Evolutionary conservation across 2,329 filamentous ascomycete genomes (phyloP).

Genomic region (Claviceps arundinis): DNA sequence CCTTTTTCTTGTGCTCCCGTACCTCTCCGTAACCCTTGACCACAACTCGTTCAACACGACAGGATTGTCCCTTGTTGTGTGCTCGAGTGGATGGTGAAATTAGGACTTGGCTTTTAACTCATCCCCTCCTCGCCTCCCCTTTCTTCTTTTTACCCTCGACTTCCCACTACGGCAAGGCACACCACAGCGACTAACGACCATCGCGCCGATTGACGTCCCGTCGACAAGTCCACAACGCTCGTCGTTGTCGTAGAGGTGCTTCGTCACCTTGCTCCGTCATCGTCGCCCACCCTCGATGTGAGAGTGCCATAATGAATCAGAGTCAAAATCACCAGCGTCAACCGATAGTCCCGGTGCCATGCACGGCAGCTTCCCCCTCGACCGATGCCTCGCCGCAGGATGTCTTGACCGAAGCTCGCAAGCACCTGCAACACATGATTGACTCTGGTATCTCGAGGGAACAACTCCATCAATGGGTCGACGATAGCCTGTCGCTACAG

Average conservation of each 20-base stretch:
- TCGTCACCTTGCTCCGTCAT: slow-evolving; percentile 8
- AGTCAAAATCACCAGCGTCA: slow-evolving; percentile 16
- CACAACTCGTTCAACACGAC: slow-evolving; percentile 3
- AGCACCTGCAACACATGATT: slow-evolving; percentile 32
- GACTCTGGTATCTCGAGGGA: slow-evolving; percentile 32
- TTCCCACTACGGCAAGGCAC: slow-evolving; percentile 4
- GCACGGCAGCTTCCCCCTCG: slow-evolving; percentile 9
- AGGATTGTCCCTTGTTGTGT: slow-evolving; percentile 6
- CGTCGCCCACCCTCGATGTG: slow-evolving; percentile 14
- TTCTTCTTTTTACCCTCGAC: slow-evolving; percentile 8
- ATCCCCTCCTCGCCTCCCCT: slow-evolving; percentile 8
- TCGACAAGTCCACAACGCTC: slow-evolving; percentile 4
- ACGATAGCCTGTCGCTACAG: slow-evolving; percentile 22
- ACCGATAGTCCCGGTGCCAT: slow-evolving; percentile 12
- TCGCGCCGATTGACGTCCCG: slow-evolving; percentile 2
- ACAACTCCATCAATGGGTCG: slow-evolving; percentile 27
- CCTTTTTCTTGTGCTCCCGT: slow-evolving; percentile 2
- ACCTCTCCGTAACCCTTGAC: not conserved
- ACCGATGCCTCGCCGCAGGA: slow-evolving; percentile 26
- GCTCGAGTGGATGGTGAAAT: not conserved
- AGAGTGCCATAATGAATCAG: slow-evolving; percentile 19
- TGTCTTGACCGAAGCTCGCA: slow-evolving; percentile 30
- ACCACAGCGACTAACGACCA: slow-evolving; percentile 5
- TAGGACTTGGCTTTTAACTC: slow-evolving; percentile 4
- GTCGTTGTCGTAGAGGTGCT: slow-evolving; percentile 6